phyloP scores from a whole-genome alignment of 331 rosid species.

The Rosa hybrid region DNA sequence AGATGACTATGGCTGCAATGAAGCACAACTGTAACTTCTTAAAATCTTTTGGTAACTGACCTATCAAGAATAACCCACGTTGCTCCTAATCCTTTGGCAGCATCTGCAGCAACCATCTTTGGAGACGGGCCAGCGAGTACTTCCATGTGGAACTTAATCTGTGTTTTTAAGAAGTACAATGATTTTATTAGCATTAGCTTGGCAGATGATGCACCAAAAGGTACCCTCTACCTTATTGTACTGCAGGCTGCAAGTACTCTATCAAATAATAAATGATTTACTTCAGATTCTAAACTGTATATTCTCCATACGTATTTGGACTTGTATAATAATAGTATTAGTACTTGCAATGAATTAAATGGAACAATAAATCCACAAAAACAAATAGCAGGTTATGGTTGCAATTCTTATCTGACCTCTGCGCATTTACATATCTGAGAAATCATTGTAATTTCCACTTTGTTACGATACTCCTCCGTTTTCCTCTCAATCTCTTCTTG shows the following conservation, averaged over 20 bases:
- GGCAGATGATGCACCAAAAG: not conserved
- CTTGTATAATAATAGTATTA: not conserved
- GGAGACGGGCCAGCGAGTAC: constrained; percentile 46
- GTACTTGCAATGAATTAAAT: not conserved
- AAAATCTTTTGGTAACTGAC: constrained; percentile 34
- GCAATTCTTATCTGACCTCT: constrained; percentile 43
- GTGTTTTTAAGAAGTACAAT: constrained; percentile 23
- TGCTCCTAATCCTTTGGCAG: constrained; percentile 35
- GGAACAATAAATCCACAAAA: not conserved
- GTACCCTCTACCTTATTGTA: not conserved
- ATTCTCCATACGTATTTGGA: not conserved
- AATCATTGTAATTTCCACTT: constrained; percentile 32
- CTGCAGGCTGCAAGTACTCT: not conserved
- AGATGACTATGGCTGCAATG: not conserved
- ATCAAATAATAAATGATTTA: not conserved
- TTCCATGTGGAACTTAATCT: constrained; percentile 55
- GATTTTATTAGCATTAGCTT: constrained; percentile 8
- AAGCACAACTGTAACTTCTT: not conserved
- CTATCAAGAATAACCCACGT: constrained; percentile 74
- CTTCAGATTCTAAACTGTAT: not conserved
- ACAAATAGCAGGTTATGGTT: not conserved
- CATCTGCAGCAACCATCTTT: constrained; percentile 41
- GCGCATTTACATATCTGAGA: constrained; percentile 26
- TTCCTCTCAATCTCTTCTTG: constrained; percentile 38
- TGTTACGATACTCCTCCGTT: constrained; percentile 36